Evolutionary conservation across 371 early-diverging fungal species (phyloP), one percentile per base, ranked within the genome.

Genomic region (Mucor racemosus): DNA sequence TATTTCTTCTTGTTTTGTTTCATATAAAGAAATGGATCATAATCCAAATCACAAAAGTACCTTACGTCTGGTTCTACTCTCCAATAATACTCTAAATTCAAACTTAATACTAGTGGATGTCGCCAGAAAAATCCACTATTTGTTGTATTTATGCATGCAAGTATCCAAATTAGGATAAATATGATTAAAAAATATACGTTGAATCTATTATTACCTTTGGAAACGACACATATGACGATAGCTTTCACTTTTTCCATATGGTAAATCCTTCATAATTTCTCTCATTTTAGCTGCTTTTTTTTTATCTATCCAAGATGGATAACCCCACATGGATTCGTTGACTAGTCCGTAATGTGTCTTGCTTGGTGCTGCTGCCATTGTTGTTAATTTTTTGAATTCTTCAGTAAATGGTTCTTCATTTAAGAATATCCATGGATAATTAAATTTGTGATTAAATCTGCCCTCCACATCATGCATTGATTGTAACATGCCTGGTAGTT

Each of bases 181-280:
- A 21, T 11, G 66, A 17, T 34, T 41, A 36, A 39, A 55, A 46
- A 57, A 50, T 8, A 26, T 10, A 5, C 46, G 14, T 19, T 15
- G 7, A 46, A 14, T 35, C 19, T 0, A 6, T 48, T 6, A 8
- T 38, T 70, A 67, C 80, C 76, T 75, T 61, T 84, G 80, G 65
- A 90, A 88, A 66, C 94, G 84, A 77, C 99, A 98, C 98, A 98
- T 98, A 67, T 97, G 94, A 19, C 97, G 88, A 76, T 99, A 99
- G 9, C 93, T 89, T 68, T 92, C 88, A 39, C 85, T 89, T 11
- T 82, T 83, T 2, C 95, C 98, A 73, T 98, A 96, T 7, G 94
- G 90, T n/a, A 95, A 67, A n/a, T 76, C 76, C 15, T 78, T 82
- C 88, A 93, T 79, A 17, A 66, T 60, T 34, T 84, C 73, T 67